Evolutionary conservation across 129 eudicot species (phyloP).

Genomic region (Chrysanthemum lavandulifolium): DNA sequence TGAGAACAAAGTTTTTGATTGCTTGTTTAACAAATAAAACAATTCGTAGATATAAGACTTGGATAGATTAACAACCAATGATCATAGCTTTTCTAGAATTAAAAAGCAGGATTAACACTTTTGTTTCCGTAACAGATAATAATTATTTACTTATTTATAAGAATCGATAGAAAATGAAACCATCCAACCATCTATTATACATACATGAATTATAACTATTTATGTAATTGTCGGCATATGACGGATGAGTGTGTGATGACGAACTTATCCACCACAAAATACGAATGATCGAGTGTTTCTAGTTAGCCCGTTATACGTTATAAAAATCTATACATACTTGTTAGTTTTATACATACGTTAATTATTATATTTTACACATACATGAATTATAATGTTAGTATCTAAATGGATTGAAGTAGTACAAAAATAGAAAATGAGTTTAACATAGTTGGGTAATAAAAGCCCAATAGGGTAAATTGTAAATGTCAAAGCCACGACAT

Average conservation of each 20-base stretch:
- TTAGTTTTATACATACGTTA: no score
- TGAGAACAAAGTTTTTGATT: not conserved
- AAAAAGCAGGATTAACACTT: not conserved
- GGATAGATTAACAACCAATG: not conserved
- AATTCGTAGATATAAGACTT: not conserved
- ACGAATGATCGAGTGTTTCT: constrained; percentile 20
- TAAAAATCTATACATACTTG: no score
- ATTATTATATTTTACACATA: no score
- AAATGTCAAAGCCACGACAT: no score
- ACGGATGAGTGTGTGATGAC: constrained; percentile 31
- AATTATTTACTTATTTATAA: constrained; percentile 11
- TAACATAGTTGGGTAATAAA: no score
- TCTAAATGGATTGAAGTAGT: no score
- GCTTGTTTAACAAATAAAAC: not conserved
- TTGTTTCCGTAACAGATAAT: not conserved
- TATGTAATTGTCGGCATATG: constrained; percentile 26
- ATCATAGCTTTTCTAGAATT: not conserved
- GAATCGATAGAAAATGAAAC: constrained; percentile 10
- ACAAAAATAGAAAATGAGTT: no score
- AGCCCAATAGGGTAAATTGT: no score
- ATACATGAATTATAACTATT: constrained; percentile 25
- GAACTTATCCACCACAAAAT: constrained; percentile 35
- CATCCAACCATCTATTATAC: constrained; percentile 21
- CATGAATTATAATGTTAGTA: no score
- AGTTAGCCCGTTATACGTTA: constrained; percentile 21